Base-by-base conservation (phyloP, 1,139 yeast species). In the Hyphopichia khmerensis region DNA sequence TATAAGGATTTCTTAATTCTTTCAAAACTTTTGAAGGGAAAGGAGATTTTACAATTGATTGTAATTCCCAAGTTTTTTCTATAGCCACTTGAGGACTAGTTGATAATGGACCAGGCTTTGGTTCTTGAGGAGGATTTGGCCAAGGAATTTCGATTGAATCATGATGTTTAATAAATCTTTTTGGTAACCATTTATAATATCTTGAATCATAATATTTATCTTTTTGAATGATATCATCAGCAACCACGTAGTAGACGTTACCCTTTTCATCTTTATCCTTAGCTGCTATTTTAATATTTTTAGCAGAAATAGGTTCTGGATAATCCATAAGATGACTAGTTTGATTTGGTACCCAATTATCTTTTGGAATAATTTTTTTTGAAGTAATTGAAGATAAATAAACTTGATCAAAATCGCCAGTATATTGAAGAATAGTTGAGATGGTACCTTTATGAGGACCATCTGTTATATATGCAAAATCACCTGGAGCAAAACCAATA, bases 111-210 rank as follows among this genome's bases (percentile, higher is more conserved):
- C 86, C 88, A 43, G 82, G 87, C 50, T 77, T 77, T 2, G 64
- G 56, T n/a, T 70, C 66, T 8, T 75, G 72, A 31, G 81, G 84
- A 2, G 96, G 96, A 50, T 80, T 77, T 35, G 98, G 98, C 95
- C 96, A 91, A 43, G 98, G 97, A 42, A 91, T 81, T 38, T 81
- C 80, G 44, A 88, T 69, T 39, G 77, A 73, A 35, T 79, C 79
- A 53, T 88, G 90, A 51, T 79, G 75, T 51, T 77, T 80, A 14
- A 91, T 89, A 50, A 80, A 79, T 65, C 98, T 80, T 48, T 78
- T 78, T 18, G 96, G 96, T 69, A 89, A 69, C 75, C 86, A 79
- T 57, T 75, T 73, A 60, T 83, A 84, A 62, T 85, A 83, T 52
- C 86, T 80, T 40, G 79, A 80, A 59, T 90, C 96, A 62, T 78